Conservation (phyloP, 176 grass and related monocot genomes). For the Oryza brachyantha region DNA sequence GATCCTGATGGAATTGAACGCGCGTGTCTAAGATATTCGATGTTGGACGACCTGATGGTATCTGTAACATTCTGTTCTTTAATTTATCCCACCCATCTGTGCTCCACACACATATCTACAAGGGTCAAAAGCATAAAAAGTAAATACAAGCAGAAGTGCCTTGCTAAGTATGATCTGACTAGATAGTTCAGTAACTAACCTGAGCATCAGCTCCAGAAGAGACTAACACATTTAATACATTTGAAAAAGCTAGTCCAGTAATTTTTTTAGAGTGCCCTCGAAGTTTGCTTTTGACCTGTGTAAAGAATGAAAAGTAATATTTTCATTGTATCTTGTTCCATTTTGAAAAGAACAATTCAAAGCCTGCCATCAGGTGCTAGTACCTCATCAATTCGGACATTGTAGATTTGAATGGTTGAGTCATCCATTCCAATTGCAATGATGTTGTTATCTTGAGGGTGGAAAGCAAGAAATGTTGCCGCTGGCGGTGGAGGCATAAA, state of each 20-base stretch:
- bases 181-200: conserved; percentile 54
- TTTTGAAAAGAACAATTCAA: background rate
- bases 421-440: conserved; percentile 99
- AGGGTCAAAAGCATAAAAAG: conserved; percentile 10
- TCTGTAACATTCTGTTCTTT: conserved; percentile 73
- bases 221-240: conserved; percentile 82
- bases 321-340: conserved; percentile 8
- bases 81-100: conserved; percentile 97
- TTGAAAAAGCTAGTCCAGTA: conserved; percentile 95
- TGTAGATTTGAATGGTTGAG: conserved; percentile 98
- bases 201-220: conserved; percentile 97
- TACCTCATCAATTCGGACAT: conserved; percentile 98
- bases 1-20: conserved; percentile 97
- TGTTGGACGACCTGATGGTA: conserved; percentile 56
- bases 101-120: conserved; percentile 92
- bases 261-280: conserved; percentile 97
- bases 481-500: conserved; percentile 96
- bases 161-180: background rate
- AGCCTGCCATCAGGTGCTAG: background rate
- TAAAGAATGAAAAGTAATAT: conserved; percentile 2
- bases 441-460: conserved; percentile 99
- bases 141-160: conserved; percentile 5
- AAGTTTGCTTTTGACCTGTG: conserved; percentile 98
- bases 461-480: conserved; percentile 96
- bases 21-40: conserved; percentile 82